phyloP scores from a whole-genome alignment of 306 rosid species.

The Trifolium pratense region DNA sequence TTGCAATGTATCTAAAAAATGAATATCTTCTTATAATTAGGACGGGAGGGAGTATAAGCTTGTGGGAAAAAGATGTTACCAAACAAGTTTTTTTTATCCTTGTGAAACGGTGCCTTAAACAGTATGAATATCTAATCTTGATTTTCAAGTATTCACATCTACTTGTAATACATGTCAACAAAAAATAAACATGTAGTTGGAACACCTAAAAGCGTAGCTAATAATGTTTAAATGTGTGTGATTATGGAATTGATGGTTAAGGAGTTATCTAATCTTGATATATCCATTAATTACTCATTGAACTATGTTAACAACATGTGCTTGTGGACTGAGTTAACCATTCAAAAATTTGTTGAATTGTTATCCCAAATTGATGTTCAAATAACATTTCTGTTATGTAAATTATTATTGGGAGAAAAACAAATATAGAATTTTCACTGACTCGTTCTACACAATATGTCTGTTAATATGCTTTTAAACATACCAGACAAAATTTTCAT shows the following conservation, averaged over 20 bases:
- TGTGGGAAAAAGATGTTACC: too few species aligned
- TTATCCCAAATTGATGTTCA: background rate
- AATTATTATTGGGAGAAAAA: too few species aligned
- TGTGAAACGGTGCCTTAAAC: background rate
- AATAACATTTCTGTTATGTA: background rate
- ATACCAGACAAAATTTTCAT: background rate
- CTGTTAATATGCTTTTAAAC: conserved; percentile 3
- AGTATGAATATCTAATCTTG: background rate
- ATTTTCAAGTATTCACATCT: background rate
- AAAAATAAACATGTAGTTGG: too few species aligned
- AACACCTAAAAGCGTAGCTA: background rate
- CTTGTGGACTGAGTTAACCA: background rate
- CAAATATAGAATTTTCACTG: background rate
- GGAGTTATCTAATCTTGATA: background rate
- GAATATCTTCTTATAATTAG: too few species aligned
- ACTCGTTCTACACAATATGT: background rate
- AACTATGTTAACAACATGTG: background rate
- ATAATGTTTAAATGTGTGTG: too few species aligned
- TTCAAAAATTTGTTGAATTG: background rate
- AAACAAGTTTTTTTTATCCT: too few species aligned
- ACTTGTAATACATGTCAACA: too few species aligned
- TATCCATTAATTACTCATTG: background rate
- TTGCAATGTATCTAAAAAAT: too few species aligned
- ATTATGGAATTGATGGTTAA: too few species aligned
- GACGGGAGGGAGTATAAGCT: too few species aligned